These are phyloP conservation scores for Globisporangium heterothallicum DNA, from an alignment of 352 stramenopile species.

Conservation along the genomic window DNA sequence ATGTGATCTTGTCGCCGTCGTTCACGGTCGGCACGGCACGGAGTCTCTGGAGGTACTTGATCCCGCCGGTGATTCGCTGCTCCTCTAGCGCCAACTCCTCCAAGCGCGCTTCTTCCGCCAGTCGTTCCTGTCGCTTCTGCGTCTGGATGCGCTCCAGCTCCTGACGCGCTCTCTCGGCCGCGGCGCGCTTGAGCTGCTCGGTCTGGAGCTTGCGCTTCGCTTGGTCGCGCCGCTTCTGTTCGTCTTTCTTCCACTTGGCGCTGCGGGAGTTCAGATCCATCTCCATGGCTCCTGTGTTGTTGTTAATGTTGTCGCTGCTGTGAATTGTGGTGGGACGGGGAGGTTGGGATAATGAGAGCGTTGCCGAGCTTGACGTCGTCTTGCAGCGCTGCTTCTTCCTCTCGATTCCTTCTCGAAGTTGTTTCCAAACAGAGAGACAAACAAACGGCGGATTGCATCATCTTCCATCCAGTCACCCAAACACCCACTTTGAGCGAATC, in stretches of 20 bases:
- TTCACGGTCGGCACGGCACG: slow-evolving; percentile 32
- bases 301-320: background rate
- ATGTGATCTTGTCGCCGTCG: slow-evolving; percentile 78
- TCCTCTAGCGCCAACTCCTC: slow-evolving; percentile 59
- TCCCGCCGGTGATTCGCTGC: slow-evolving; percentile 63
- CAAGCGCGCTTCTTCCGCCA: slow-evolving; percentile 28
- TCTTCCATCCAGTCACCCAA: background rate
- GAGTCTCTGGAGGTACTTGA: slow-evolving; percentile 53
- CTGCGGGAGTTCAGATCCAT: slow-evolving; percentile 64
- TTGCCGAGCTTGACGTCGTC: too few species aligned
- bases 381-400: background rate
- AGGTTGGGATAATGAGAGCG: background rate
- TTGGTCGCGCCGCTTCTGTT: slow-evolving; percentile 52
- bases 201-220: slow-evolving; percentile 48
- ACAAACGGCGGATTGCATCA: background rate
- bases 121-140: slow-evolving; percentile 38
- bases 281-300: slow-evolving; percentile 34
- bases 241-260: slow-evolving; percentile 65
- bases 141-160: slow-evolving; percentile 41
- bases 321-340: background rate
- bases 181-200: slow-evolving; percentile 45
- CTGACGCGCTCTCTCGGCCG: slow-evolving; percentile 30
- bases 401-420: background rate
- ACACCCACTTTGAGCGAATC: background rate
- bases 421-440: too few species aligned